Conservation (phyloP, 805 yeast species). For the Debaryomyces castellii region DNA sequence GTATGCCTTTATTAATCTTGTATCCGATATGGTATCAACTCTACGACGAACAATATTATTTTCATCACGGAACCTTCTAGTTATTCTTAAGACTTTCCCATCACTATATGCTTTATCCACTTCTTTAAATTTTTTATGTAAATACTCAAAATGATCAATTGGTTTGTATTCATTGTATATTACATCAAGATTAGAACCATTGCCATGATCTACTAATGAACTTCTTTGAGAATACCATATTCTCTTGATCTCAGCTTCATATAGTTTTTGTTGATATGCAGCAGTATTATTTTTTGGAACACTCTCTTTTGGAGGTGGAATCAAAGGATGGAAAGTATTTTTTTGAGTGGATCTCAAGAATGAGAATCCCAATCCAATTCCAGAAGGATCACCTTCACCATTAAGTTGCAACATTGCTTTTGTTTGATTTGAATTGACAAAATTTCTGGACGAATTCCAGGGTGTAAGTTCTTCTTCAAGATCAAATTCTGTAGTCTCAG, state of each 20-base stretch:
- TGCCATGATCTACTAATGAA: constrained; percentile 45
- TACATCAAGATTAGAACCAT: constrained; percentile 36
- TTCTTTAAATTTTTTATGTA: constrained; percentile 32
- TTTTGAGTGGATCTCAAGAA: constrained; percentile 91
- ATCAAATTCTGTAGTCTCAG: constrained; percentile 54
- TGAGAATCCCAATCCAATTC: constrained; percentile 85
- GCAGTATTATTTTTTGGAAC: constrained; percentile 42
- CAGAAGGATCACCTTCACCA: constrained; percentile 94
- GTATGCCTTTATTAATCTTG: constrained; percentile 83
- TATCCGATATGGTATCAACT: constrained; percentile 77
- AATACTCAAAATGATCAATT: constrained; percentile 26
- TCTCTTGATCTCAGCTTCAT: constrained; percentile 83
- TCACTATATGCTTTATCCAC: constrained; percentile 20
- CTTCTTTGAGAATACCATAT: constrained; percentile 87
- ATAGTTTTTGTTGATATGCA: constrained; percentile 76
- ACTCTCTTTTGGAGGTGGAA: constrained; percentile 34
- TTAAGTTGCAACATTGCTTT: constrained; percentile 94
- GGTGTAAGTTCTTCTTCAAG: constrained; percentile 86
- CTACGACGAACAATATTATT: constrained; percentile 84
- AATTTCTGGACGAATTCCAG: constrained; percentile 92
- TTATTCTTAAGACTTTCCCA: constrained; percentile 46
- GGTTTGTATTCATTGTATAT: constrained; percentile 41
- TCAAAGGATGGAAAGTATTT: constrained; percentile 68
- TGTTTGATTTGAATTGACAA: constrained; percentile 91
- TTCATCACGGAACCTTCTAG: constrained; percentile 77